Conservation (phyloP, 2,329 filamentous ascomycete genomes). For the Phaeosphaeriaceae sp. region DNA sequence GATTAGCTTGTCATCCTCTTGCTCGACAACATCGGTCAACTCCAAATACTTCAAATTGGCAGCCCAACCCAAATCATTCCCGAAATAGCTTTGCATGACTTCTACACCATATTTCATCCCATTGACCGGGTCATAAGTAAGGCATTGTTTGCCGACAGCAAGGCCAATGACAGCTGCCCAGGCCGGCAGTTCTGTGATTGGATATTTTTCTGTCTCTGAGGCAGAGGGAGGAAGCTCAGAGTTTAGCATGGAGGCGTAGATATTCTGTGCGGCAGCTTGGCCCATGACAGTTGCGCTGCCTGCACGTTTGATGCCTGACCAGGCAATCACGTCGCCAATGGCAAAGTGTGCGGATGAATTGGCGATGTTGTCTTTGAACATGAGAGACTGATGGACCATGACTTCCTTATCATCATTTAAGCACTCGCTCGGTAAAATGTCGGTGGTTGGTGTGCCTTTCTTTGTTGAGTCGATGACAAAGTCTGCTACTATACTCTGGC, state of each 20-base stretch:
- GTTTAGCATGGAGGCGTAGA: slow-evolving; percentile 46
- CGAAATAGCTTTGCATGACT: slow-evolving; percentile 68
- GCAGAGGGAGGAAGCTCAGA: slow-evolving; percentile 28
- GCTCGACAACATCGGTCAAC: slow-evolving; percentile 42
- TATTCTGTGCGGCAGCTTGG: slow-evolving; percentile 67
- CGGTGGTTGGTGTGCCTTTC: slow-evolving; percentile 65
- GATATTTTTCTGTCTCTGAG: slow-evolving; percentile 21
- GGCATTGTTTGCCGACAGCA: slow-evolving; percentile 72
- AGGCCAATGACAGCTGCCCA: slow-evolving; percentile 67
- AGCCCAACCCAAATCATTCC: slow-evolving; percentile 67
- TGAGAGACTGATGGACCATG: slow-evolving; percentile 62
- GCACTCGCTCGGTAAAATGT: slow-evolving; percentile 64
- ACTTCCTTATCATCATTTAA: slow-evolving; percentile 71
- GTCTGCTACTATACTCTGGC: slow-evolving; percentile 61
- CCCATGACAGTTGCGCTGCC: slow-evolving; percentile 79
- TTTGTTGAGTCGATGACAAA: slow-evolving; percentile 74
- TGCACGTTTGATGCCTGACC: slow-evolving; percentile 82
- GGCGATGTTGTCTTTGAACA: slow-evolving; percentile 60
- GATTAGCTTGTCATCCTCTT: slow-evolving; percentile 13
- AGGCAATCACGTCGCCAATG: slow-evolving; percentile 71
- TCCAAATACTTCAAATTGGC: slow-evolving; percentile 41
- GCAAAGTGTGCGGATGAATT: slow-evolving; percentile 70
- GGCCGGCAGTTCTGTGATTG: slow-evolving; percentile 32
- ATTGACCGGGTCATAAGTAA: slow-evolving; percentile 64
- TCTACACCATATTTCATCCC: slow-evolving; percentile 68